Evolutionary conservation across 106 monocot species (phyloP).

Genomic region (Phalaenopsis equestris): DNA sequence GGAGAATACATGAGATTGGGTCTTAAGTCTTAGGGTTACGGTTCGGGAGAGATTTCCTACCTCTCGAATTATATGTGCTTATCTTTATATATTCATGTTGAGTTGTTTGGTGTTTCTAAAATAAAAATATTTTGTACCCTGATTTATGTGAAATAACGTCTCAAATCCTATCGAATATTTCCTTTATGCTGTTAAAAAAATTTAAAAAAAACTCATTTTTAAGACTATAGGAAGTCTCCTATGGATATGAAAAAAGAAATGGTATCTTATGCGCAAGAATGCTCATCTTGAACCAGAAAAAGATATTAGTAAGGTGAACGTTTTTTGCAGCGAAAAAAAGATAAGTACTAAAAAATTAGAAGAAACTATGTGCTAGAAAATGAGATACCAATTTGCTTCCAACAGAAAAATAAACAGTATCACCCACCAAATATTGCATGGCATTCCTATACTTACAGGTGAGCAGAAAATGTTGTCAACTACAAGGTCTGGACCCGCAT

Average conservation of each 20-base stretch:
- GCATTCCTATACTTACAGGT: slow-evolving; percentile 42
- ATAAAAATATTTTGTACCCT: too few species aligned
- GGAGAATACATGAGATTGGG: too few species aligned
- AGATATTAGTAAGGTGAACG: background rate
- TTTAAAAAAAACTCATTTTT: background rate
- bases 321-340: background rate
- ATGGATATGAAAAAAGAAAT: background rate
- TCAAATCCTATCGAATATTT: background rate
- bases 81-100: too few species aligned
- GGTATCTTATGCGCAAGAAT: background rate
- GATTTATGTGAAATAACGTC: too few species aligned
- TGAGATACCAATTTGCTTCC: background rate
- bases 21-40: too few species aligned
- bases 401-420: slow-evolving; percentile 4
- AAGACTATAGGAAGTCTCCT: background rate
- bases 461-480: slow-evolving; percentile 51
- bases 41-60: too few species aligned
- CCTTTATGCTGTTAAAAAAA: background rate
- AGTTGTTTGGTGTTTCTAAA: too few species aligned
- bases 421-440: background rate
- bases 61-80: too few species aligned
- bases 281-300: background rate
- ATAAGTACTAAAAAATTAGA: background rate
- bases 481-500: slow-evolving; percentile 76
- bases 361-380: background rate